A percentile compares a stretch with the other conserved stretches of the same genome.
These are phyloP conservation scores for Hordeum pubiflorum DNA, from an alignment of 202 grass and related monocot species.

Conservation along the genomic window DNA sequence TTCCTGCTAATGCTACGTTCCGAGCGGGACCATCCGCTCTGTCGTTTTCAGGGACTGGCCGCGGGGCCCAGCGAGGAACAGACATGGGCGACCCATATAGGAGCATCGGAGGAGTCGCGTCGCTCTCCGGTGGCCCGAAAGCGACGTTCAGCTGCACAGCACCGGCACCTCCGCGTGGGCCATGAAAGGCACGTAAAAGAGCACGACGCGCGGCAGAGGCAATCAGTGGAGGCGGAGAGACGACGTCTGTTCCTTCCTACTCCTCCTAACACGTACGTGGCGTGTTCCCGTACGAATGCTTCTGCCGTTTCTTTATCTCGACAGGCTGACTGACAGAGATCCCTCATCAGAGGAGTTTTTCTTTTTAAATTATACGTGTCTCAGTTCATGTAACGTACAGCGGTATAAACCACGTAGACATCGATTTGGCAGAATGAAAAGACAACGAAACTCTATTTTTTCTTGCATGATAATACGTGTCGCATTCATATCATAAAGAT, in stretches of 20 bases:
- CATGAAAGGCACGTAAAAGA: not conserved
- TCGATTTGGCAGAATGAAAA: too few relatives aligned
- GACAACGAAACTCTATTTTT: too few relatives aligned
- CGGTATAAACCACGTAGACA: too few relatives aligned
- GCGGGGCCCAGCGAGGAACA: not conserved
- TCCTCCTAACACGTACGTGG: not conserved
- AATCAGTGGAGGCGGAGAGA: not conserved
- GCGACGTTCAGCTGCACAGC: not conserved
- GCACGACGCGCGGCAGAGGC: not conserved
- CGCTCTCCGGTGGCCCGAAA: not conserved
- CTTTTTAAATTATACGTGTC: too few relatives aligned
- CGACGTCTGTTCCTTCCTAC: not conserved
- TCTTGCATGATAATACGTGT: too few relatives aligned
- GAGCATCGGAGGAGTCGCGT: not conserved
- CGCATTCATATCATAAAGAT: too few relatives aligned
- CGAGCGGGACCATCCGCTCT: not conserved
- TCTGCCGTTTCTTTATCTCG: too few relatives aligned
- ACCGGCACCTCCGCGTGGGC: not conserved
- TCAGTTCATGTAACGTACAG: too few relatives aligned
- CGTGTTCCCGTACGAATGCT: not conserved
- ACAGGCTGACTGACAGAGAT: too few relatives aligned
- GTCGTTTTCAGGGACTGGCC: not conserved
- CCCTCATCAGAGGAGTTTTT: too few relatives aligned
- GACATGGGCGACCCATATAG: slow-evolving; percentile 9
- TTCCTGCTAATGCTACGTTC: not conserved